These are phyloP conservation scores for Danielia reshetovae DNA, from an alignment of 805 yeast species.

Conservation along the genomic window DNA sequence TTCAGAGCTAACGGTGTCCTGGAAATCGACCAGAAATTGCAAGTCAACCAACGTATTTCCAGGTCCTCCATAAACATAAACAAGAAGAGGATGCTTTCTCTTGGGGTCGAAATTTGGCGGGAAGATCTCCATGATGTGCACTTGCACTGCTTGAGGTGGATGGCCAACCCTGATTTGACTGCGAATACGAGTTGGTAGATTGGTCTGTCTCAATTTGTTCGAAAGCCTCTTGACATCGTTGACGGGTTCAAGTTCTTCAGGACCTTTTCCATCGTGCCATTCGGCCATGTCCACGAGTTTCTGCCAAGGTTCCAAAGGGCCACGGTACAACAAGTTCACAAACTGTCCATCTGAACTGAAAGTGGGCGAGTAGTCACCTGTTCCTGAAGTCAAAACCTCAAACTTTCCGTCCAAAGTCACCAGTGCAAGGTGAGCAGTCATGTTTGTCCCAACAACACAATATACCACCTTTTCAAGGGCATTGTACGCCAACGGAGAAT, in stretches of 20 bases:
- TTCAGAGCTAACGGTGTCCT: constrained; percentile 54
- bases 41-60: constrained; percentile 61
- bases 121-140: constrained; percentile 57
- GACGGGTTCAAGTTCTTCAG: constrained; percentile 12
- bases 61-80: constrained; percentile 77
- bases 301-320: constrained; percentile 26
- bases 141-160: constrained; percentile 29
- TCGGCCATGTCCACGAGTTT: constrained; percentile 18
- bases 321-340: constrained; percentile 16
- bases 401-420: constrained; percentile 11
- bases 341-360: constrained; percentile 23
- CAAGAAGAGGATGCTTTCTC: constrained; percentile 57
- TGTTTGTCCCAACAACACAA: constrained; percentile 14
- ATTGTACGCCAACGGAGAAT: constrained; percentile 16
- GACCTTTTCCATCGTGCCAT: constrained; percentile 6
- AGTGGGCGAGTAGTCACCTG: constrained; percentile 2
- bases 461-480: constrained; percentile 14
- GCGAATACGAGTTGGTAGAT: constrained; percentile 49
- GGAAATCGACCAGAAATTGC: constrained; percentile 48
- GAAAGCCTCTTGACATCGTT: constrained; percentile 17
- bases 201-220: constrained; percentile 27
- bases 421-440: constrained; percentile 8
- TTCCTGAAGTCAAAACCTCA: not conserved
- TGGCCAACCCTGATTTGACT: constrained; percentile 26
- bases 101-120: constrained; percentile 53